These are phyloP conservation scores for Capsicum rhomboideum DNA, from an alignment of 257 asterid species.

Conservation along the genomic window DNA sequence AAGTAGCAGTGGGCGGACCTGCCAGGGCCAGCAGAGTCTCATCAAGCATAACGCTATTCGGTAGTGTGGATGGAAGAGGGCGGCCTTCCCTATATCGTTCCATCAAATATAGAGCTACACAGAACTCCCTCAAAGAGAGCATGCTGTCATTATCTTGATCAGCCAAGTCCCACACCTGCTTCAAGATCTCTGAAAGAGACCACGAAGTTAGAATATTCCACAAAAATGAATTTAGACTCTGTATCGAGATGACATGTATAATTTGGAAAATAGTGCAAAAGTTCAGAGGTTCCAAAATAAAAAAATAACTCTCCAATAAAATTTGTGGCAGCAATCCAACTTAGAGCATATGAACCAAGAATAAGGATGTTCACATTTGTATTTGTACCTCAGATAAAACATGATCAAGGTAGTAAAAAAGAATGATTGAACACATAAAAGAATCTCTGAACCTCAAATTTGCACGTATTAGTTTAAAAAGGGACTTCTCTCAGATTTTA, in stretches of 20 bases:
- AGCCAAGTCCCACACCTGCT: slow-evolving; percentile 97
- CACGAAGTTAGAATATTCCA: background rate
- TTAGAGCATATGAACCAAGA: background rate
- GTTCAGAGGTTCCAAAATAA: background rate
- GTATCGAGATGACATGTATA: background rate
- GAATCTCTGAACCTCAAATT: background rate
- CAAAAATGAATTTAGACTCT: background rate
- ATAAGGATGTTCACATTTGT: background rate
- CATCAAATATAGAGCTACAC: slow-evolving; percentile 84
- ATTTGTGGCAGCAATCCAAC: background rate
- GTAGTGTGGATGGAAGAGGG: slow-evolving; percentile 63
- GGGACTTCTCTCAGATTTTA: background rate
- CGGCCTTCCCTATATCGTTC: slow-evolving; percentile 90
- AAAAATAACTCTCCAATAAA: background rate
- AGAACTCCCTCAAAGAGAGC: slow-evolving; percentile 93
- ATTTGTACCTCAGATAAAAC: background rate
- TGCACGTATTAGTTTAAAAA: background rate
- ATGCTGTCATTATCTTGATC: slow-evolving; percentile 96
- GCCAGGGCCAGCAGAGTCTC: slow-evolving; percentile 66
- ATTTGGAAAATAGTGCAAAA: background rate
- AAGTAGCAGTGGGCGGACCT: slow-evolving; percentile 69
- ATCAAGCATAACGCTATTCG: slow-evolving; percentile 81
- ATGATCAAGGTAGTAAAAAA: background rate
- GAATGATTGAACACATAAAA: background rate
- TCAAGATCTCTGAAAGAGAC: slow-evolving; percentile 70